A percentile compares a stretch with the other conserved stretches of the same genome.
These are phyloP conservation scores for Talaromyces verruculosus DNA, from an alignment of 2,329 filamentous ascomycete species.

Conservation along the genomic window DNA sequence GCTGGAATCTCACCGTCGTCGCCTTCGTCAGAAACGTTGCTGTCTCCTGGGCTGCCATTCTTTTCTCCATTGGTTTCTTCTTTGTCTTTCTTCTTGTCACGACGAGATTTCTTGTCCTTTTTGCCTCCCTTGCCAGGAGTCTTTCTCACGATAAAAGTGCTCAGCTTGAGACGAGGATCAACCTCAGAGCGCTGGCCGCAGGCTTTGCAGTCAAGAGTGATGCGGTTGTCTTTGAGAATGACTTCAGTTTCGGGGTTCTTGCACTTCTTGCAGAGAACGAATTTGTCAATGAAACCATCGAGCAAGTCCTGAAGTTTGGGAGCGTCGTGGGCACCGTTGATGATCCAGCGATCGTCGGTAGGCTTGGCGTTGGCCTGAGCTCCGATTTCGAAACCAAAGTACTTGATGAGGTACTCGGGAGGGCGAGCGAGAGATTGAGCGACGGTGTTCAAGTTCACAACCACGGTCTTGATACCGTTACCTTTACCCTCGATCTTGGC, in stretches of 20 bases:
- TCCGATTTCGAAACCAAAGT: conserved; percentile 98
- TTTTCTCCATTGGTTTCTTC: conserved; percentile 58
- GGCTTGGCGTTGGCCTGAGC: conserved; percentile 98
- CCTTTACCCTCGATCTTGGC: conserved; percentile 99
- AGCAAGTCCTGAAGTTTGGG: conserved; percentile 96
- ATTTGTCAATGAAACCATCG: conserved; percentile 97
- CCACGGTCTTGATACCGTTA: conserved; percentile 98
- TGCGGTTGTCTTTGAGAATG: conserved; percentile 88
- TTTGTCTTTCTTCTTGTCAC: conserved; percentile 74
- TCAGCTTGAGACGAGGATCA: conserved; percentile 91
- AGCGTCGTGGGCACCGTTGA: conserved; percentile 96
- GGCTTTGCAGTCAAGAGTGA: conserved; percentile 96
- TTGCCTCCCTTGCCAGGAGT: conserved; percentile 86
- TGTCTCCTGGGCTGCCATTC: conserved; percentile 64
- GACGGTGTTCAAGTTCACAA: conserved; percentile 94
- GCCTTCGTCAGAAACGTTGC: conserved; percentile 61
- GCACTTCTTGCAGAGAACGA: conserved; percentile 99
- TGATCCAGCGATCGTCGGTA: conserved; percentile 98
- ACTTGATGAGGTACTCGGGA: conserved; percentile 96
- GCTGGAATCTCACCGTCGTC: conserved; percentile 67
- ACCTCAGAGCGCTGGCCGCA: conserved; percentile 92
- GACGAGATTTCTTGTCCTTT: conserved; percentile 92
- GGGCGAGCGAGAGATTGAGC: conserved; percentile 89
- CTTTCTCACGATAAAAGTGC: conserved; percentile 96
- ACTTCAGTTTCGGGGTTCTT: conserved; percentile 99